phyloP scores from a whole-genome alignment of 305 asterid genomes.

The Solanum hybrid region DNA sequence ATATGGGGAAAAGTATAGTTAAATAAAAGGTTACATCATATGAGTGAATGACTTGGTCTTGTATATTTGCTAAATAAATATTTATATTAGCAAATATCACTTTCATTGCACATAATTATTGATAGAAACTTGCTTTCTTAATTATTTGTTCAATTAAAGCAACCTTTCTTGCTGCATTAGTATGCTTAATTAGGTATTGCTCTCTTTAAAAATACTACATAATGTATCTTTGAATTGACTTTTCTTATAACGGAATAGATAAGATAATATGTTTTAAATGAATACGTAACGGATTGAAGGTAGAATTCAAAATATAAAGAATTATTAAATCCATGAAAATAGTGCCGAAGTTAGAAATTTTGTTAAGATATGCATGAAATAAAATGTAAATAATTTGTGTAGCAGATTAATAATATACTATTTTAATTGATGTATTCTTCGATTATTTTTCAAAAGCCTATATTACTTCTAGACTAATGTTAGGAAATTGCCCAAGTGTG shows the following conservation, averaged over 20 bases:
- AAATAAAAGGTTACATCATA: not conserved
- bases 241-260: not conserved
- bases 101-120: not conserved
- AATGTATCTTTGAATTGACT: not conserved
- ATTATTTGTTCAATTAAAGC: not conserved
- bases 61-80: not conserved
- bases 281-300: not conserved
- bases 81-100: not conserved
- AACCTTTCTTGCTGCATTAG: not conserved
- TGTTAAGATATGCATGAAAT: not conserved
- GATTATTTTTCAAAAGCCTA: not conserved
- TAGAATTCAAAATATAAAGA: not conserved
- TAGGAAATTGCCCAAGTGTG: not conserved
- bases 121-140: not conserved
- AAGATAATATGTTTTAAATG: not conserved
- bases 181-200: not conserved
- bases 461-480: not conserved
- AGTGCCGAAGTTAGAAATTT: not conserved
- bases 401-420: not conserved
- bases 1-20: not conserved
- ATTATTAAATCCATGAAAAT: not conserved
- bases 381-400: not conserved
- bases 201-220: not conserved
- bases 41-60: not conserved
- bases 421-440: not conserved